phyloP scores from a whole-genome alignment of 2,329 filamentous ascomycete genomes.

The Xylariaceae sp. region DNA sequence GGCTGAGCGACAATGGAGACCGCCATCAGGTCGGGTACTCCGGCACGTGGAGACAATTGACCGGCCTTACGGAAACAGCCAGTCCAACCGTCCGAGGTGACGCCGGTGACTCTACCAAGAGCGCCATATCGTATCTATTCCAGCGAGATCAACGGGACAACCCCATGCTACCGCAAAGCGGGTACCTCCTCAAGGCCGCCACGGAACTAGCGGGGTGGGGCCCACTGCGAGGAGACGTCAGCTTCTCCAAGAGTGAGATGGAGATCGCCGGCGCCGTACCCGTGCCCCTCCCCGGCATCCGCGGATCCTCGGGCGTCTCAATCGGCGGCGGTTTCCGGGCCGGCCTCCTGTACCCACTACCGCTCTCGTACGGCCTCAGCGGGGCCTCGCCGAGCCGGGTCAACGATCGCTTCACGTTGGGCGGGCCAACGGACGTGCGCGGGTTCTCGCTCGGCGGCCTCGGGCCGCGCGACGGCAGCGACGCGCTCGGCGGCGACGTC shows the following conservation, averaged over 20 bases:
- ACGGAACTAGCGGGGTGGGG: conserved; percentile 89
- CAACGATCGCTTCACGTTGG: conserved; percentile 94
- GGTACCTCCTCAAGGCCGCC: conserved; percentile 77
- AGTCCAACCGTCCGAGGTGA: conserved; percentile 82
- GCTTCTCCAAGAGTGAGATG: conserved; percentile 91
- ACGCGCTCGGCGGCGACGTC: conserved; percentile 88
- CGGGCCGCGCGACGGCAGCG: conserved; percentile 81
- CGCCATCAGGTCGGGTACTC: conserved; percentile 80
- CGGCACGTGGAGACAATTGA: conserved; percentile 85
- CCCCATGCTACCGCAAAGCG: conserved; percentile 78
- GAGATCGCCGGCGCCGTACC: conserved; percentile 79
- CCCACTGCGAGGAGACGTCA: conserved; percentile 81
- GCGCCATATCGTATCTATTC: conserved; percentile 80
- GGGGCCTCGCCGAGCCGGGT: conserved; percentile 72
- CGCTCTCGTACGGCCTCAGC: conserved; percentile 58
- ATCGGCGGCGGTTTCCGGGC: conserved; percentile 80
- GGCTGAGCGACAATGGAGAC: conserved; percentile 66
- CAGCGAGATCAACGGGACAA: conserved; percentile 80
- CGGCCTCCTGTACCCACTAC: conserved; percentile 81
- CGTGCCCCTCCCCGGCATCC: conserved; percentile 69
- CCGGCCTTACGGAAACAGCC: conserved; percentile 72
- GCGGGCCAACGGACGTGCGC: conserved; percentile 90
- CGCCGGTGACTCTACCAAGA: conserved; percentile 90
- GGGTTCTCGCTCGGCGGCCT: conserved; percentile 90
- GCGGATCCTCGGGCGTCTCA: conserved; percentile 74